These are phyloP conservation scores for Aethionema arabicum DNA, from an alignment of 345 rosid genomes.

Conservation along the genomic window DNA sequence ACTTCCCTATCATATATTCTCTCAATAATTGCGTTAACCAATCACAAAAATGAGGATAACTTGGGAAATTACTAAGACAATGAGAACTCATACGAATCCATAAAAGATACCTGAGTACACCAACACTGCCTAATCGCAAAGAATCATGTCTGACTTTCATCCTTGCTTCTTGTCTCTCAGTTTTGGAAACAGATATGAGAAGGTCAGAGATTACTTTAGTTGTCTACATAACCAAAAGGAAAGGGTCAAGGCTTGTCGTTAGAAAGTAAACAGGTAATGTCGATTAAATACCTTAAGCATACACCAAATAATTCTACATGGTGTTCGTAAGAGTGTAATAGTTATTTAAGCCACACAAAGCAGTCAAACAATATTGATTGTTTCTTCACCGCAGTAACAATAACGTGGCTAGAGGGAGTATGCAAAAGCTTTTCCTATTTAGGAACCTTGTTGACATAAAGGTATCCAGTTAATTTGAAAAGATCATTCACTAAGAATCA, in stretches of 20 bases:
- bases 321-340: slow-evolving; percentile 14
- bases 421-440: slow-evolving; percentile 19
- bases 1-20: background rate
- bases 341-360: slow-evolving; percentile 9
- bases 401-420: slow-evolving; percentile 2
- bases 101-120: slow-evolving; percentile 74
- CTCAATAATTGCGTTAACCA: slow-evolving; percentile 4
- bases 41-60: slow-evolving; percentile 1
- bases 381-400: slow-evolving; percentile 8
- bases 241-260: slow-evolving; percentile 10
- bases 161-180: slow-evolving; percentile 98
- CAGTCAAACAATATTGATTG: background rate
- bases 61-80: slow-evolving; percentile 1
- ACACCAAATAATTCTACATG: slow-evolving; percentile 7
- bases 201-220: slow-evolving; percentile 86
- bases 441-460: slow-evolving; percentile 11
- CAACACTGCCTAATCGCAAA: slow-evolving; percentile 94
- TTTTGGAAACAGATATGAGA: slow-evolving; percentile 91
- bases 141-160: slow-evolving; percentile 95
- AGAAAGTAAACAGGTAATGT: background rate
- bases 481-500: slow-evolving; percentile 5
- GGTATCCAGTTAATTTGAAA: slow-evolving; percentile 10
- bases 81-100: slow-evolving; percentile 16
- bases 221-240: slow-evolving; percentile 58
- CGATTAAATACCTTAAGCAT: background rate